Base-by-base conservation (phyloP, 495 filamentous ascomycete species). In the Trichodelitschia bisporula region DNA sequence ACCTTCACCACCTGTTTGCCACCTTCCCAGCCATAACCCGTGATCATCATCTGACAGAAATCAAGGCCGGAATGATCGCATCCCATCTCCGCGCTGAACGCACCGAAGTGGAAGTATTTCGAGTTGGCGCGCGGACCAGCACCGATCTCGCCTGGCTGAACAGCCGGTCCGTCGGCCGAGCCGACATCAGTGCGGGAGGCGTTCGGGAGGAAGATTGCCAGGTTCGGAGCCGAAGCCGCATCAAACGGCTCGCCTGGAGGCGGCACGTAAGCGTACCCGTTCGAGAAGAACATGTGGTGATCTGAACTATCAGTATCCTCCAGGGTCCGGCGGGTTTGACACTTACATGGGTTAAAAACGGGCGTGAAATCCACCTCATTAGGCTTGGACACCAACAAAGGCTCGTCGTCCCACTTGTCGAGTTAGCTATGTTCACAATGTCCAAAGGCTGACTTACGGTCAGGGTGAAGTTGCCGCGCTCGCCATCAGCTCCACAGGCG, bases 61-160 rank as follows among this genome's bases (percentile, higher is more conserved):
- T 29, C 28, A 8, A 48, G 40, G 12, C 53, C 53, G 12, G 26
- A 33, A 35, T 58, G 49, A 12, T 49, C 41, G 37, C 57, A 61
- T 16, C 54, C 54, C 16, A 61, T 35, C 25, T 40, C 53, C 5
- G 42, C 48, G 8, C 38, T 45, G 33, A 40, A 45, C 4, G 52
- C 52, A 37, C 57, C 41, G 37, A 61, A 53, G 52, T 53, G 57
- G 40, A 53, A 61, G 13, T 54, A 49, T 14, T 44, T 47, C 12
- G 44, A 40, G 3, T 24, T 24, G 19, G 45, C 44, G 14, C 48
- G 42, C 9, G 50, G 47, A 14, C 56, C 57, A 12, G 48, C 54
- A 17, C 54, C 51, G 32, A 61, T 40, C 19, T 55, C 56, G n/a
- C 56, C 57, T 15, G 41, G 31, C 12, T 44, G 33, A 14, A 51